Base-by-base conservation (phyloP, 192 early-diverging fungal genomes). In the Allomyces macrogynus region DNA sequence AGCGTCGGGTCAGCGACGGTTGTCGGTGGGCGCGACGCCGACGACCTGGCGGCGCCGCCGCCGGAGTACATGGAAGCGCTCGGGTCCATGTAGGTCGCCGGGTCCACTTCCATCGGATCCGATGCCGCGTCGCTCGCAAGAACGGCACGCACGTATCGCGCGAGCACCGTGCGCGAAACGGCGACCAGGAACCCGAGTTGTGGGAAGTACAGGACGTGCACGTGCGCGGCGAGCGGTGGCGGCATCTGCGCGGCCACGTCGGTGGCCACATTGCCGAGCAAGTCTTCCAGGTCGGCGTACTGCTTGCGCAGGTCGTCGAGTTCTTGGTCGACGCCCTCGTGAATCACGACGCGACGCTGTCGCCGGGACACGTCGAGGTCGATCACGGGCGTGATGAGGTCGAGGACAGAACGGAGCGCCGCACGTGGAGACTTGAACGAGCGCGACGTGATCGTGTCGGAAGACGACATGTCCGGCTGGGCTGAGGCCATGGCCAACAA, bases 291-390 rank as follows among this genome's bases (percentile, higher is more conserved):
- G 14, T 42, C 42, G 18, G 25, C 64, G 43, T 65, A 65, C 14
- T 14, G 25, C 18, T 42, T 14, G 18, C 43, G 25, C 64, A 65
- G 18, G n/a, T 65, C 64, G 18, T 65, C 64, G 27, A 65, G 42
- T 24, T 65, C 64, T 24, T 65, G 27, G 43, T 65, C 64, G 5
- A 65, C 27, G 7, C 64, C 64, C 4, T 18, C 14, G n/a, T 65
- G 25, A 8, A 40, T 40, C 32, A 40, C 32, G 32, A 40, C 7
- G 32, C 32, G 32, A 3, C 32, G 32, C 32, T 14, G 43, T 4
- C 43, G 16, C 23, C n/a, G 43, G 2, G 64, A 65, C 8, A 10
- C 64, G 40, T 65, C 64, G 23, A 65, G 43, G 43, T 65, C 64
- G 5, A 25, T 22, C 18, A 65, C 23, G 12, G 12, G 18, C n/a